Evolutionary conservation across 192 early-diverging fungal genomes (phyloP).

Genomic region (Umbelopsis isabellina): DNA sequence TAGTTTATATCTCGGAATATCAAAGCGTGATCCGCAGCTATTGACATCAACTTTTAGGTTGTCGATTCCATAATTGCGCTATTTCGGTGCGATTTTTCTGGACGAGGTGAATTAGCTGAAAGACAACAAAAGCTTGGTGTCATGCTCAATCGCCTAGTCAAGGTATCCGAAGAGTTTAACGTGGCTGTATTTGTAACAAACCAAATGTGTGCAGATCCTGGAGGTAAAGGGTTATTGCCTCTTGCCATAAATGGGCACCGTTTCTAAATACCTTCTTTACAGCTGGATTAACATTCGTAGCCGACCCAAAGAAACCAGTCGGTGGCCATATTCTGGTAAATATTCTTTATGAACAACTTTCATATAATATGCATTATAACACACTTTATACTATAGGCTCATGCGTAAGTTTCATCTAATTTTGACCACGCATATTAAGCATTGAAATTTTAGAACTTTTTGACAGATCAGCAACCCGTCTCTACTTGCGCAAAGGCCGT

Average conservation of each 20-base stretch:
- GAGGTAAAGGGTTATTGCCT: conserved; percentile 20
- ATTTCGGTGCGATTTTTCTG: conserved; percentile 81
- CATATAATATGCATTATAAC: neutral
- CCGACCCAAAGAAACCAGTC: conserved; percentile 89
- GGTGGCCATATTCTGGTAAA: conserved; percentile 74
- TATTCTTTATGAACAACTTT: neutral
- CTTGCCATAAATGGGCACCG: neutral
- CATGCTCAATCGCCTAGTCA: conserved; percentile 73
- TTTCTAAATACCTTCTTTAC: conserved; percentile 55
- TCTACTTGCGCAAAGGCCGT: conserved; percentile 81
- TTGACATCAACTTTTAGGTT: conserved; percentile 43
- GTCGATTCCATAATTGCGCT: conserved; percentile 84
- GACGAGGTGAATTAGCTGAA: conserved; percentile 85
- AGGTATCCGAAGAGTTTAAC: conserved; percentile 85
- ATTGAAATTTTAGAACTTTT: neutral
- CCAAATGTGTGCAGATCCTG: conserved; percentile 52
- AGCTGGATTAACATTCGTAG: conserved; percentile 72
- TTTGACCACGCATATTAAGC: neutral
- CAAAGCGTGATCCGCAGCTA: neutral
- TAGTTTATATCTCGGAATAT: neutral
- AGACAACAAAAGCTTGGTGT: conserved; percentile 80
- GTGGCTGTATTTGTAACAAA: conserved; percentile 86
- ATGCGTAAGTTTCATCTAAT: conserved; percentile 24
- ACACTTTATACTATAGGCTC: conserved; percentile 26
- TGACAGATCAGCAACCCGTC: conserved; percentile 69